Percentiles rank a stretch among this genome's conserved stretches.
These are phyloP conservation scores for Colletotrichum tabaci DNA, from an alignment of 2,329 filamentous ascomycete species.

Conservation along the genomic window DNA sequence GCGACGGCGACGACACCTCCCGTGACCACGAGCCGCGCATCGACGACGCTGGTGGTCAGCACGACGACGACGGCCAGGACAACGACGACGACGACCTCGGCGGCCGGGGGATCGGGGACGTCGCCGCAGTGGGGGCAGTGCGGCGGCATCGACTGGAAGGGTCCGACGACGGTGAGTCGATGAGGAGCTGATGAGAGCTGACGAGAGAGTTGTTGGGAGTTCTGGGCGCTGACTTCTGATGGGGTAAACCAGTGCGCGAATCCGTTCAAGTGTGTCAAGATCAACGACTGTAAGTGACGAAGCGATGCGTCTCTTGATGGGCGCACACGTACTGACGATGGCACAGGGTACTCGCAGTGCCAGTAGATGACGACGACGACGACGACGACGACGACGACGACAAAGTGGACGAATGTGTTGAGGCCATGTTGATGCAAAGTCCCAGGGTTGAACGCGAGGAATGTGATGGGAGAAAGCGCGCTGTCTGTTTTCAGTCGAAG, in stretches of 20 bases:
- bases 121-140: slow-evolving; percentile 39
- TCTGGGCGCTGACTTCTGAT: slow-evolving; percentile 6
- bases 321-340: slow-evolving; percentile 1
- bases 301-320: neutral
- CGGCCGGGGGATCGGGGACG: slow-evolving; percentile 26
- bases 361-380: slow-evolving; percentile 7
- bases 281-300: slow-evolving; percentile 35
- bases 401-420: too few species aligned
- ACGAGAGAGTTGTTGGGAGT: neutral
- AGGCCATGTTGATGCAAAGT: neutral
- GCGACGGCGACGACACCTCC: neutral
- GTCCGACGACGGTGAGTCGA: slow-evolving; percentile 25
- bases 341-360: slow-evolving; percentile 35
- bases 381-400: neutral
- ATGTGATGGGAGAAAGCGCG: neutral
- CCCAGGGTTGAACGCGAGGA: neutral
- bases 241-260: slow-evolving; percentile 20
- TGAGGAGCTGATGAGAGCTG: neutral
- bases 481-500: neutral
- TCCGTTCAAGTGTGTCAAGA: slow-evolving; percentile 26
- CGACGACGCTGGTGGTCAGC: slow-evolving; percentile 29
- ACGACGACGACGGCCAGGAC: neutral
- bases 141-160: slow-evolving; percentile 34
- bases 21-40: slow-evolving; percentile 9
- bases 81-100: slow-evolving; percentile 11